Conservation (phyloP, 768 basidiomycete genomes). For the Krasilnikovozyma curviuscula region DNA sequence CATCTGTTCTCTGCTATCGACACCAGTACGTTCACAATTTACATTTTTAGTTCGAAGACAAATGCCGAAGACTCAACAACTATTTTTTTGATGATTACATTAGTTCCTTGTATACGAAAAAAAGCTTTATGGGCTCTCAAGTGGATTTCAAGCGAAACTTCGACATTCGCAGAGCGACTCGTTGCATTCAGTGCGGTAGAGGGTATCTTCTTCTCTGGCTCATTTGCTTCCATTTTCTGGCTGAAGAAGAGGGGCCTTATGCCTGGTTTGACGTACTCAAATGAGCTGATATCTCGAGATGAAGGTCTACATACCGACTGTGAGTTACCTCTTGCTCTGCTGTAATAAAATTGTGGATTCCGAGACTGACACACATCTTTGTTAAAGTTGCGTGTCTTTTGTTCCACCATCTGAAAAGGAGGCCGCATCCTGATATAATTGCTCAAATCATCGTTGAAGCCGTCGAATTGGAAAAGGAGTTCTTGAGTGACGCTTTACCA, state of each 20-base stretch:
- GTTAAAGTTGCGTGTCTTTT: not conserved
- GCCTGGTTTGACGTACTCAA: constrained; percentile 25
- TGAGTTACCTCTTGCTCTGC: not conserved
- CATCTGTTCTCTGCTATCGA: constrained; percentile 25
- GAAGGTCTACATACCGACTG: constrained; percentile 22
- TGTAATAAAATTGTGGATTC: constrained; percentile 18
- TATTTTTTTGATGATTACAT: constrained; percentile 1
- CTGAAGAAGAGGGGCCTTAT: constrained; percentile 27
- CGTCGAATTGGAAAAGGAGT: constrained; percentile 26
- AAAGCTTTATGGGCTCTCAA: constrained; percentile 27
- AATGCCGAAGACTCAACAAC: not conserved
- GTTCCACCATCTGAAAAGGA: constrained; percentile 20
- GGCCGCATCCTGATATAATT: constrained; percentile 18
- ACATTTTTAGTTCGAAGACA: not conserved
- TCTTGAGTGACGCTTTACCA: constrained; percentile 25
- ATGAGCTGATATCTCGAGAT: constrained; percentile 22
- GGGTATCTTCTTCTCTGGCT: constrained; percentile 27
- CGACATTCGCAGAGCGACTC: constrained; percentile 21
- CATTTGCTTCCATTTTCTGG: constrained; percentile 27
- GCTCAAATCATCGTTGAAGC: constrained; percentile 23
- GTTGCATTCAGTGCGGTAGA: constrained; percentile 27
- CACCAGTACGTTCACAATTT: constrained; percentile 18
- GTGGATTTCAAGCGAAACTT: constrained; percentile 21
- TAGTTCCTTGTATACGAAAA: constrained; percentile 25
- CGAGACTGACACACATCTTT: constrained; percentile 3